Conservation (phyloP, 257 asterid species). For the Lantana camara region DNA sequence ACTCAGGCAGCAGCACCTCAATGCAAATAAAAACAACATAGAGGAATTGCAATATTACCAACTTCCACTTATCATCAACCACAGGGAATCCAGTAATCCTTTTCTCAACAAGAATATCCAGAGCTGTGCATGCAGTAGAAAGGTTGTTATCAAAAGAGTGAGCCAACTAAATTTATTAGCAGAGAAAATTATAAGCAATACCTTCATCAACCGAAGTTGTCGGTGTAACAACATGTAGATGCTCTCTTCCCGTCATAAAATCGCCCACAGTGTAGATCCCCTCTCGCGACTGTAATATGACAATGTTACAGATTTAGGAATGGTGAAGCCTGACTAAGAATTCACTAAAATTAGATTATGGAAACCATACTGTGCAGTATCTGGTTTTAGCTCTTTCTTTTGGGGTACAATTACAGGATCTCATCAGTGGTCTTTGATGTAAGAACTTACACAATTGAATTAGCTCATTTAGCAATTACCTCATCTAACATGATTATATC, state of each 20-base stretch:
- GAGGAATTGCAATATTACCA: conserved; percentile 55
- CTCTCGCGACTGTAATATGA: conserved; percentile 54
- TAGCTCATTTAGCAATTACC: not conserved
- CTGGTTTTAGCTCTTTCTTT: not conserved
- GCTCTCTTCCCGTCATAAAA: conserved; percentile 79
- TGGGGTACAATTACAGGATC: conserved; percentile 5
- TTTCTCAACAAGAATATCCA: conserved; percentile 78
- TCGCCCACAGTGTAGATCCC: conserved; percentile 74
- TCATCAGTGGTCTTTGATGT: not conserved
- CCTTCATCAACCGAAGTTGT: conserved; percentile 90
- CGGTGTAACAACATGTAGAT: conserved; percentile 66
- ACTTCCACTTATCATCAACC: conserved; percentile 83
- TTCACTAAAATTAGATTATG: not conserved
- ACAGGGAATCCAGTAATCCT: conserved; percentile 94
- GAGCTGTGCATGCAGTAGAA: conserved; percentile 50
- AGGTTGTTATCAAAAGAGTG: conserved; percentile 12
- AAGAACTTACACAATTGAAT: not conserved
- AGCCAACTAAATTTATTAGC: not conserved
- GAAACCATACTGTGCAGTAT: not conserved
- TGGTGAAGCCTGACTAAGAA: conserved; percentile 7
- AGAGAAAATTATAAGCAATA: conserved; percentile 31
- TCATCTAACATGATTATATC: not conserved
- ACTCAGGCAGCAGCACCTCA: conserved; percentile 16
- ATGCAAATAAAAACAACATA: conserved; percentile 7
- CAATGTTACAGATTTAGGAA: conserved; percentile 23